Base-by-base conservation (phyloP, 2,329 filamentous ascomycete species). In the Nigrospora sphaerica region DNA sequence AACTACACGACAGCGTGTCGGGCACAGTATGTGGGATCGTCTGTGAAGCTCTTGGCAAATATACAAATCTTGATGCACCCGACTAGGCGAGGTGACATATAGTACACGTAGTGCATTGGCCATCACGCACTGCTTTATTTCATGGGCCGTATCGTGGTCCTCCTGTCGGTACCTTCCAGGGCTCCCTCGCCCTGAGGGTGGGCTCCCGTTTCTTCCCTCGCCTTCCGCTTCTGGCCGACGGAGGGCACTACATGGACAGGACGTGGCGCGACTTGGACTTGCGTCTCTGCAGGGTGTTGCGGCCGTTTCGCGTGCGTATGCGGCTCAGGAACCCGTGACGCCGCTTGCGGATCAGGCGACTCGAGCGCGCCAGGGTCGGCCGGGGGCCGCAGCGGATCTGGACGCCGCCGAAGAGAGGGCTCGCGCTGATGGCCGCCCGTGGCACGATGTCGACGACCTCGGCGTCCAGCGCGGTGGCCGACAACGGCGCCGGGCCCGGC, bases 361-460 rank as follows among this genome's bases (percentile, higher is more conserved):
- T 78, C 46, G 72, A 64, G 42, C 70, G 64, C 46, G 75, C 72
- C 75, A 81, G 74, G 32, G 75, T 81, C 57, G 78, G 72, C 49
- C 78, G 72, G 41, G 78, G 78, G 2, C 76, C 78, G 66, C 73
- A 81, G 46, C 78, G 75, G 52, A 81, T 65, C 64, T 80, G 77
- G 49, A 57, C 52, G 41, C 64, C 70, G 6, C 59, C 62, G 36
- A 81, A 62, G 10, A 74, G 72, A 31, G 78, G 78, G 60, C 80
- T 72, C 28, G 72, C 59, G 12, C 76, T 73, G 52, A 81, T 69
- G 49, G 73, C 60, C 12, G 64, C 56, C 45, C 58, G 60, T 19
- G 72, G 65, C 12, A 80, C 68, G 14, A 61, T 53, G 28, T 49
- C 51, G 12, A 80, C 68, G 14, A 61, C 53, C 23, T 49, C 51